Evolutionary conservation across 2,329 filamentous ascomycete genomes (phyloP).

Genomic region (Epichloe bromicola): DNA sequence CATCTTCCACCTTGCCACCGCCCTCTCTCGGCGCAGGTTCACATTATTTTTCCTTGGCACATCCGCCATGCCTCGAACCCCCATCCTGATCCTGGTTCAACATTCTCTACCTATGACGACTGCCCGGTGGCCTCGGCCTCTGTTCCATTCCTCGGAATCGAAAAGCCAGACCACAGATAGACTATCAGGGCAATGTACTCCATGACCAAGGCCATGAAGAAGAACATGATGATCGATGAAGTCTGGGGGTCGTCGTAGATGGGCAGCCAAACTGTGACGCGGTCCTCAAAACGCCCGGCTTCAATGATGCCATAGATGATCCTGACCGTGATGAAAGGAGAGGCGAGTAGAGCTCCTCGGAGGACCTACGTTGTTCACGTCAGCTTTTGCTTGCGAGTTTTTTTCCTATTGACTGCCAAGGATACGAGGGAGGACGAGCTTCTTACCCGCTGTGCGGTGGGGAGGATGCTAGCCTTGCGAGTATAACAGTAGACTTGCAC

Average conservation of each 20-base stretch:
- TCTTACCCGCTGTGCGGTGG: conserved; percentile 10
- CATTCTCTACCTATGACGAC: background rate
- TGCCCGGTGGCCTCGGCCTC: background rate
- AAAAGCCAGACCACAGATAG: conserved; percentile 8
- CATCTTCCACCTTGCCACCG: no score
- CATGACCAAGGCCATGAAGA: conserved; percentile 8
- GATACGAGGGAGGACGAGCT: no score
- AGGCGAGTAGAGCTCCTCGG: conserved; percentile 8
- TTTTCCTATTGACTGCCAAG: no score
- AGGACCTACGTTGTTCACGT: conserved; percentile 4
- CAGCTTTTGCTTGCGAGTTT: background rate
- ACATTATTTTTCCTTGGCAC: no score
- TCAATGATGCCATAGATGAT: conserved; percentile 12
- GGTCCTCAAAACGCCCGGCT: conserved; percentile 3
- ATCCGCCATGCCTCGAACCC: no score
- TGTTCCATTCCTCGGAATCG: conserved; percentile 3
- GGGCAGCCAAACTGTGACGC: conserved; percentile 9
- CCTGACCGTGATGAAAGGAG: conserved; percentile 12
- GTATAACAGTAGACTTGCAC: conserved; percentile 9
- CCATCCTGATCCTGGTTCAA: no score
- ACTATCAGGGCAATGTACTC: conserved; percentile 9
- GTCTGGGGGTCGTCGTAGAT: conserved; percentile 4
- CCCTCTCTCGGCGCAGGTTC: no score
- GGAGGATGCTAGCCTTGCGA: conserved; percentile 6
- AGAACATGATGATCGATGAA: conserved; percentile 6